A percentile compares a stretch with the other conserved stretches of the same genome.
Evolutionary conservation across 805 yeast genomes (phyloP).

Genomic region (Millerago galiae): DNA sequence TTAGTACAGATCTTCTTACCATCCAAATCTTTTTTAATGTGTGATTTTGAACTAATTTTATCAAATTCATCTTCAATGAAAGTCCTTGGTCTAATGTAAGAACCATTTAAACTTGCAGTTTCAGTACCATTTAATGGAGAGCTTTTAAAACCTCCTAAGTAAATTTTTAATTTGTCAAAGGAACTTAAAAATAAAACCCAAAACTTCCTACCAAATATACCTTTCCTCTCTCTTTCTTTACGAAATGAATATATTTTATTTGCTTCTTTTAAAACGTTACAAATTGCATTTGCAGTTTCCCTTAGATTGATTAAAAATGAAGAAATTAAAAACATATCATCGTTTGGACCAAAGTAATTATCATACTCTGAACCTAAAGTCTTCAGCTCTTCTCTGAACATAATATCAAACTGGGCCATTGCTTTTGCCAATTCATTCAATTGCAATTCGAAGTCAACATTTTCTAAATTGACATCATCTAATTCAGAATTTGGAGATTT

Average conservation of each 20-base stretch:
- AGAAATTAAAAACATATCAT: slow-evolving; percentile 43
- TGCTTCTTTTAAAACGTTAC: slow-evolving; percentile 27
- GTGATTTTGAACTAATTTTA: background rate
- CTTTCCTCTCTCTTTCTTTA: slow-evolving; percentile 26
- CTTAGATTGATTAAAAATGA: slow-evolving; percentile 43
- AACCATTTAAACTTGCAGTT: slow-evolving; percentile 31
- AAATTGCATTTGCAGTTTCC: slow-evolving; percentile 29
- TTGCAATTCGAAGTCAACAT: slow-evolving; percentile 21
- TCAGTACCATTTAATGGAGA: slow-evolving; percentile 24
- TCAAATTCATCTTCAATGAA: background rate
- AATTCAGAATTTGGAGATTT: slow-evolving; percentile 10
- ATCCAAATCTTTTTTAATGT: slow-evolving; percentile 1
- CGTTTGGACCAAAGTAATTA: slow-evolving; percentile 36
- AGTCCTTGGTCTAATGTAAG: background rate
- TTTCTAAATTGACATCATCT: slow-evolving; percentile 17
- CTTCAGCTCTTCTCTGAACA: slow-evolving; percentile 29
- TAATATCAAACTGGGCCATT: slow-evolving; percentile 28
- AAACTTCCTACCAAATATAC: slow-evolving; percentile 31
- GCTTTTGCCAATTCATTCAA: slow-evolving; percentile 25
- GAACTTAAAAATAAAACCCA: slow-evolving; percentile 39
- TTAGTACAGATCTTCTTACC: background rate
- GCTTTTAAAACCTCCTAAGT: slow-evolving; percentile 26
- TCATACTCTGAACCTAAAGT: slow-evolving; percentile 20
- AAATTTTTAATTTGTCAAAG: slow-evolving; percentile 28
- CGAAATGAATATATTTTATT: slow-evolving; percentile 27